Conservation (phyloP, 306 rosid species). For the Medicago ruthenica region DNA sequence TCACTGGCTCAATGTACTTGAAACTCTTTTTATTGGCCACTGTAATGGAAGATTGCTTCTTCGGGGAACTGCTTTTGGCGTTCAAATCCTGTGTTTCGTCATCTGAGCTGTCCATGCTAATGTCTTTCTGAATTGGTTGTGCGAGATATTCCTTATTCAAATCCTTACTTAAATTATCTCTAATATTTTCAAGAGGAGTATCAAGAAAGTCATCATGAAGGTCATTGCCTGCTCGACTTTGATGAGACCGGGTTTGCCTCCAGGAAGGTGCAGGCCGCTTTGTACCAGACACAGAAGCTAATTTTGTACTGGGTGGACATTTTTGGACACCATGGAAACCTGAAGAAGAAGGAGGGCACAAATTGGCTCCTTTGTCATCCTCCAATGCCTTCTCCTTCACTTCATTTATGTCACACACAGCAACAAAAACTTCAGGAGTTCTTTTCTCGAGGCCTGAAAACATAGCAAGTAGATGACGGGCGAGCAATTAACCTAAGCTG, state of each 20-base stretch:
- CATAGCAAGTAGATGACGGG: slow-evolving; percentile 31
- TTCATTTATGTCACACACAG: slow-evolving; percentile 41
- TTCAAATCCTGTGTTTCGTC: slow-evolving; percentile 86
- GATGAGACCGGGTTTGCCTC: slow-evolving; percentile 81
- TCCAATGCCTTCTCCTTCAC: slow-evolving; percentile 52
- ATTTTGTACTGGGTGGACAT: slow-evolving; percentile 51
- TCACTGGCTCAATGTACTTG: slow-evolving; percentile 86
- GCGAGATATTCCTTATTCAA: slow-evolving; percentile 47
- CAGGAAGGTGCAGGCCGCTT: slow-evolving; percentile 80
- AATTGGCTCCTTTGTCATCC: slow-evolving; percentile 47
- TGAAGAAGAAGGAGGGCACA: slow-evolving; percentile 49
- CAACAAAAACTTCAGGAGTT: slow-evolving; percentile 49
- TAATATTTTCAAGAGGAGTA: slow-evolving; percentile 80
- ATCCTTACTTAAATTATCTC: slow-evolving; percentile 66
- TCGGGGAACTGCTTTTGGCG: slow-evolving; percentile 52
- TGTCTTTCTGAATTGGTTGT: slow-evolving; percentile 45
- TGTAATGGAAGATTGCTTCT: slow-evolving; percentile 57
- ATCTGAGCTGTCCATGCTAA: slow-evolving; percentile 57
- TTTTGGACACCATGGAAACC: slow-evolving; percentile 46
- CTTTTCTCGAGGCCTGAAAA: slow-evolving; percentile 54
- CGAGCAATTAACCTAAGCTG: slow-evolving; percentile 13
- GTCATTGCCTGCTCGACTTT: slow-evolving; percentile 72
- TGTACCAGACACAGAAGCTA: slow-evolving; percentile 53
- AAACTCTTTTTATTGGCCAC: slow-evolving; percentile 55
- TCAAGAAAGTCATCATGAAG: slow-evolving; percentile 95